Base-by-base conservation (phyloP, 2,329 filamentous ascomycete genomes). In the Cladophialophora psammophila region DNA sequence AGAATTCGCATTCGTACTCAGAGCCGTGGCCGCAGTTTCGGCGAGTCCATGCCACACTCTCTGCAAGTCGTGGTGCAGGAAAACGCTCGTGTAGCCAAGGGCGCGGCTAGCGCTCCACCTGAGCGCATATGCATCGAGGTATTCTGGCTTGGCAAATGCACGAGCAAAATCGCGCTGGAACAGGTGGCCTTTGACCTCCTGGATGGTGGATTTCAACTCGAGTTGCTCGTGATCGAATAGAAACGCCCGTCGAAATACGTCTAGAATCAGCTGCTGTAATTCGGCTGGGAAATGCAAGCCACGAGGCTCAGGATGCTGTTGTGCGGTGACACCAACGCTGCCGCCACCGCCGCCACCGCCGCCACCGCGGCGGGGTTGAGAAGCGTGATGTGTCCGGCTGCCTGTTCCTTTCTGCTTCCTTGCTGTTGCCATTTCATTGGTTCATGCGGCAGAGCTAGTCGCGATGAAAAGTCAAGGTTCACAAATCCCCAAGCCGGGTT, bases 71-170 rank as follows among this genome's bases (percentile, higher is more conserved):
- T 58, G 15, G 61, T 68, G 60, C 35, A 68, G 38, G 31, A 90
- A 83, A 15, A 89, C 76, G n/a, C 85, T 81, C n/a, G 88, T 83
- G 79, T 98, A 98, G 69, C 90, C 92, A 60, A 98, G 80, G 0
- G 93, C 91, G 61, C 95, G 85, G 60, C 91, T 91, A 1, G 94
- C 92, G 78, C 93, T 97, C 94, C 94, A 99, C 73, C 95, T 83
- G 62, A 92, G 87, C 8, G 93, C 92, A 81, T 99, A 99, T 9
- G 91, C 91, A 68, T 91, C 87, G 18, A 97, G 84, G 73, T 90
- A 86, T 53, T 90, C 87, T 63, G 87, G 84, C 54, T 84, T 84
- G 0, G 88, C 88, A 80, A 98, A 99, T 0, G 94, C 94, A 15
- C 83, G 81, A 12, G 84, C 84, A 79, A 98, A 98, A 77, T 98